These are phyloP conservation scores for Clarireedia paspali DNA, from an alignment of 2,329 filamentous ascomycete genomes.

Conservation along the genomic window DNA sequence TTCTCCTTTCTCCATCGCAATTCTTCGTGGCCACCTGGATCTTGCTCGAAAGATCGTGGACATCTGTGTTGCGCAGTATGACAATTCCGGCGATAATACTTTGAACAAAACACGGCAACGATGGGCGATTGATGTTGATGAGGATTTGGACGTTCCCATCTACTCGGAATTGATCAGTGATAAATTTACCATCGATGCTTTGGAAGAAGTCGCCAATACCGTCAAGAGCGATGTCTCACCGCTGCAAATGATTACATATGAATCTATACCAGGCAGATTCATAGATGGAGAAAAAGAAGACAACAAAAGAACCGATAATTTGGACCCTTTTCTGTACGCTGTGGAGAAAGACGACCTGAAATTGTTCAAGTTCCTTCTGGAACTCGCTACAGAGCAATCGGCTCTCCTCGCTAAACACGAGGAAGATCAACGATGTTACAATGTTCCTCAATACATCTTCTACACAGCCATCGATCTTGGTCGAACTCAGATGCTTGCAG, in stretches of 20 bases:
- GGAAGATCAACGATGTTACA: slow-evolving; percentile 25
- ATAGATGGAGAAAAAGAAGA: not conserved
- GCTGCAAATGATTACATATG: slow-evolving; percentile 40
- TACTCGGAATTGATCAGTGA: slow-evolving; percentile 53
- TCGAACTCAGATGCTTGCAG: slow-evolving; percentile 49
- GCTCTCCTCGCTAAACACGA: slow-evolving; percentile 20
- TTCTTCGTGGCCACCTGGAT: slow-evolving; percentile 56
- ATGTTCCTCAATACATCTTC: slow-evolving; percentile 32
- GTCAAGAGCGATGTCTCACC: slow-evolving; percentile 59
- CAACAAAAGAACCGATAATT: not conserved
- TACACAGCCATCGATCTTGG: slow-evolving; percentile 37
- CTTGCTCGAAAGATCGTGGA: slow-evolving; percentile 60
- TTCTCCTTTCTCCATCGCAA: slow-evolving; percentile 59
- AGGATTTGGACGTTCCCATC: slow-evolving; percentile 32
- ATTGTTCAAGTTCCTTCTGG: slow-evolving; percentile 25
- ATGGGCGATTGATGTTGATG: slow-evolving; percentile 41
- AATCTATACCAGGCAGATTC: slow-evolving; percentile 26
- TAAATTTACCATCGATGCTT: slow-evolving; percentile 66
- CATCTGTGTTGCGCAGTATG: slow-evolving; percentile 62
- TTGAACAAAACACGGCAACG: slow-evolving; percentile 15
- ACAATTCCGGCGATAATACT: slow-evolving; percentile 35
- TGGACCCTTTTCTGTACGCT: slow-evolving; percentile 18
- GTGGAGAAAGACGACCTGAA: slow-evolving; percentile 19
- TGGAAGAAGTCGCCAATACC: slow-evolving; percentile 60
- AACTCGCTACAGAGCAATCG: slow-evolving; percentile 21